phyloP scores from a whole-genome alignment of 106 monocot species.

The Platanthera guangdongensis region DNA sequence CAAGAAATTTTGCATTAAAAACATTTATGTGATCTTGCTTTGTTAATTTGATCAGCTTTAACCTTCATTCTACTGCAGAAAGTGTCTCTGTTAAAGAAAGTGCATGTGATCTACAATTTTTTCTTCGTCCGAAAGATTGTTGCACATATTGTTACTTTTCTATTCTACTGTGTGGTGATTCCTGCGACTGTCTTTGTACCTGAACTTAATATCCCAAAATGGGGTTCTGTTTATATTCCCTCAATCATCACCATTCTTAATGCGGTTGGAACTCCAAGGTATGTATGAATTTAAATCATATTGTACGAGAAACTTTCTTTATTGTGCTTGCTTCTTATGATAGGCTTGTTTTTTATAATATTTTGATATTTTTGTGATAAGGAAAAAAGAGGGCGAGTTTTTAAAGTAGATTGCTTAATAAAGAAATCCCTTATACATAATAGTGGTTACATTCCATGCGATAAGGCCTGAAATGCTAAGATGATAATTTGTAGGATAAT shows the following conservation, averaged over 20 bases:
- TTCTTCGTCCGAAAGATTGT: constrained; percentile 46
- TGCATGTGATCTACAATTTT: constrained; percentile 51
- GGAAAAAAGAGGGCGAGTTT: no score
- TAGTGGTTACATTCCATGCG: no score
- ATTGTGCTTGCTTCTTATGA: not conserved
- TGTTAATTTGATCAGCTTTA: constrained; percentile 6
- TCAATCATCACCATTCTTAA: constrained; percentile 47
- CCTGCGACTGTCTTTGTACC: constrained; percentile 40
- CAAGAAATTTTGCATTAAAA: not conserved
- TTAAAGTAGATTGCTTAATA: no score
- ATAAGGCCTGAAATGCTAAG: no score
- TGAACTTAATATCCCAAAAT: constrained; percentile 37
- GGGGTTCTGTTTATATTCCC: constrained; percentile 46
- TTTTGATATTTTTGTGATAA: no score
- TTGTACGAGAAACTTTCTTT: no score
- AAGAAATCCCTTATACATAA: no score
- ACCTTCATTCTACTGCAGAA: constrained; percentile 19
- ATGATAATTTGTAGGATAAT: no score
- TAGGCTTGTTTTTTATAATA: no score
- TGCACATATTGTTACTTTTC: constrained; percentile 42
- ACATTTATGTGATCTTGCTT: not conserved
- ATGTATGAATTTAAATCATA: not conserved
- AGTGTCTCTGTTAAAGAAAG: constrained; percentile 35
- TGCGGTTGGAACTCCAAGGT: constrained; percentile 50
- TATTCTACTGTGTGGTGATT: constrained; percentile 46